Percentiles rank a stretch among this genome's conserved stretches.
Conservation (phyloP, 2,329 filamentous ascomycete species). For the Fusarium drepaniforme region DNA sequence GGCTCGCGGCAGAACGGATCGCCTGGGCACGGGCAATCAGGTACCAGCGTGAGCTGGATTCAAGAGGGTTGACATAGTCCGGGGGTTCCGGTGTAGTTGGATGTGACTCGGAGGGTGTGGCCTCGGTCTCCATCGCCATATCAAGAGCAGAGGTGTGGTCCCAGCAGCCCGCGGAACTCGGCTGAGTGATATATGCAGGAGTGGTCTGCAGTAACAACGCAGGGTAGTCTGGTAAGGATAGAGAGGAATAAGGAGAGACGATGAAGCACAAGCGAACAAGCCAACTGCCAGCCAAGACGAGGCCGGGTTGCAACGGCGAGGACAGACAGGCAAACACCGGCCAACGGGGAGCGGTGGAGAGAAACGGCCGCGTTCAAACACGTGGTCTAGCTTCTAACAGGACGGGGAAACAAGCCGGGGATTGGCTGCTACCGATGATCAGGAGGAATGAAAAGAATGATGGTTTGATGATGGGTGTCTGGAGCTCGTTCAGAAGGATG, state of each 20-base stretch:
- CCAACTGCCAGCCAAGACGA: slow-evolving; percentile 29
- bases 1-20: slow-evolving; percentile 57
- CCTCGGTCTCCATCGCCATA: slow-evolving; percentile 44
- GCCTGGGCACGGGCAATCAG: slow-evolving; percentile 57
- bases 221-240: slow-evolving; percentile 11
- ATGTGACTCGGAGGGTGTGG: slow-evolving; percentile 44
- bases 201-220: slow-evolving; percentile 1
- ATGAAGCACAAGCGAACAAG: slow-evolving; percentile 21
- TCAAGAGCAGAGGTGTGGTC: slow-evolving; percentile 26
- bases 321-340: neutral
- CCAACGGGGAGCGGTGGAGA: slow-evolving; percentile 23
- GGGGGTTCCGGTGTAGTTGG: slow-evolving; percentile 48
- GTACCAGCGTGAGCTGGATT: slow-evolving; percentile 58
- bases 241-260: slow-evolving; percentile 12
- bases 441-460: slow-evolving; percentile 20
- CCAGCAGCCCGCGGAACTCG: slow-evolving; percentile 20
- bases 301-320: slow-evolving; percentile 29
- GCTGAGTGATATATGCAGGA: slow-evolving; percentile 16
- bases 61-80: slow-evolving; percentile 59
- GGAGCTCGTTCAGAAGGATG: slow-evolving; percentile 2
- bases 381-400: slow-evolving; percentile 33
- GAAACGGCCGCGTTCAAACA: slow-evolving; percentile 30
- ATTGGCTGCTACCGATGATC: slow-evolving; percentile 34
- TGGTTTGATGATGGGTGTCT: slow-evolving; percentile 27
- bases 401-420: slow-evolving; percentile 6